Percentiles rank a stretch among this genome's conserved stretches.
Evolutionary conservation across 352 stramenopile genomes (phyloP).

Genomic region (Phytophthora litchii): DNA sequence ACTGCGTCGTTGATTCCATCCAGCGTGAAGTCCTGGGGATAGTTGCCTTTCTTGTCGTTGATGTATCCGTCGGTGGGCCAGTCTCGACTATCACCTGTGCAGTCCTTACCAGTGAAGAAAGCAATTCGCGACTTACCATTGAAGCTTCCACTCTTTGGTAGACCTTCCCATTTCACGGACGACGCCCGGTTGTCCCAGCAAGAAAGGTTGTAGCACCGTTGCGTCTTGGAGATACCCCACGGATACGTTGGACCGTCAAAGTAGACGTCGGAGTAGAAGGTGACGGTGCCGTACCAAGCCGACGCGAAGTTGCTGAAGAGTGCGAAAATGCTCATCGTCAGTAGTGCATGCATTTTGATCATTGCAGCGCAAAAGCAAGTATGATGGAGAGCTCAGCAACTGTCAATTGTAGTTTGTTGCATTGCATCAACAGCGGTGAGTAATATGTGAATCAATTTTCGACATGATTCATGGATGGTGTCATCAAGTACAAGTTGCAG

Average conservation of each 20-base stretch:
- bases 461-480: constrained; percentile 10
- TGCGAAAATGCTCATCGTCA: constrained; percentile 1
- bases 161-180: constrained; percentile 33
- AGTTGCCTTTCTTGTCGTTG: constrained; percentile 29
- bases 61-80: constrained; percentile 28
- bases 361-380: constrained; percentile 4
- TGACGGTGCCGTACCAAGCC: constrained; percentile 27
- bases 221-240: constrained; percentile 27
- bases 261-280: constrained; percentile 17
- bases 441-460: not conserved
- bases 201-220: constrained; percentile 35
- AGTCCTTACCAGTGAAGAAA: constrained; percentile 34
- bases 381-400: not conserved
- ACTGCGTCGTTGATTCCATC: constrained; percentile 35
- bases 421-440: constrained; percentile 1
- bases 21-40: constrained; percentile 28
- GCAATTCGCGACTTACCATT: constrained; percentile 29
- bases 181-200: constrained; percentile 34
- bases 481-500: not conserved
- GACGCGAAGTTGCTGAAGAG: constrained; percentile 11
- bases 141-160: constrained; percentile 20
- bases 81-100: constrained; percentile 22
- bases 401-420: not conserved
- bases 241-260: constrained; percentile 21
- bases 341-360: not conserved